Conservation (phyloP, 129 eudicot species). For the Silybum marianum region DNA sequence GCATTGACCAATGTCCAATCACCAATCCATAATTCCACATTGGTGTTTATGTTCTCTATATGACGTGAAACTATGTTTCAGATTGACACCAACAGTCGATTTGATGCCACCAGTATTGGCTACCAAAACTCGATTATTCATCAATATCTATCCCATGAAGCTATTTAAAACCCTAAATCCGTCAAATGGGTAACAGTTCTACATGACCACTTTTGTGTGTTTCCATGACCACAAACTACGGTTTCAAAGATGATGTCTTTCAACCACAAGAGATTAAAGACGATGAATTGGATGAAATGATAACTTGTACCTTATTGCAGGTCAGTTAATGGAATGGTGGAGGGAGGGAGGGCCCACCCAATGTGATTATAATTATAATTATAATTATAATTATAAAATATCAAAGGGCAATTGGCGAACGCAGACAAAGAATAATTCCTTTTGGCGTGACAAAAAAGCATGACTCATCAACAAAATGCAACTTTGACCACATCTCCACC, state of each 20-base stretch:
- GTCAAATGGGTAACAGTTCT: background rate
- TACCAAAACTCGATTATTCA: background rate
- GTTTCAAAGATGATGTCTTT: background rate
- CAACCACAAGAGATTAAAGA: background rate
- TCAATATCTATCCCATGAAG: background rate
- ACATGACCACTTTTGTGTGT: background rate
- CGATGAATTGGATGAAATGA: background rate
- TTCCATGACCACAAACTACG: background rate
- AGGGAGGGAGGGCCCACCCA: background rate
- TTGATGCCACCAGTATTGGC: background rate
- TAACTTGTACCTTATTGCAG: too few relatives aligned
- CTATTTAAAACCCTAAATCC: background rate
- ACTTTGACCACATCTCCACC: slow-evolving; percentile 28
- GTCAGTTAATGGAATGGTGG: background rate
- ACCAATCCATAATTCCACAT: too few relatives aligned
- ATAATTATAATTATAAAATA: background rate
- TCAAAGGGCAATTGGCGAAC: background rate
- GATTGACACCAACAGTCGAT: background rate
- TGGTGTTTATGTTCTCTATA: background rate
- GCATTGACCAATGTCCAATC: background rate
- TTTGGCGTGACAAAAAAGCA: slow-evolving; percentile 42
- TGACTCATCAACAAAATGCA: slow-evolving; percentile 30
- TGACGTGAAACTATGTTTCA: too few relatives aligned
- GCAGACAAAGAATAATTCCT: slow-evolving; percentile 25
- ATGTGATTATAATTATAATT: background rate